Base-by-base conservation (phyloP, 495 filamentous ascomycete species). In the Penicillium pancosmium region DNA sequence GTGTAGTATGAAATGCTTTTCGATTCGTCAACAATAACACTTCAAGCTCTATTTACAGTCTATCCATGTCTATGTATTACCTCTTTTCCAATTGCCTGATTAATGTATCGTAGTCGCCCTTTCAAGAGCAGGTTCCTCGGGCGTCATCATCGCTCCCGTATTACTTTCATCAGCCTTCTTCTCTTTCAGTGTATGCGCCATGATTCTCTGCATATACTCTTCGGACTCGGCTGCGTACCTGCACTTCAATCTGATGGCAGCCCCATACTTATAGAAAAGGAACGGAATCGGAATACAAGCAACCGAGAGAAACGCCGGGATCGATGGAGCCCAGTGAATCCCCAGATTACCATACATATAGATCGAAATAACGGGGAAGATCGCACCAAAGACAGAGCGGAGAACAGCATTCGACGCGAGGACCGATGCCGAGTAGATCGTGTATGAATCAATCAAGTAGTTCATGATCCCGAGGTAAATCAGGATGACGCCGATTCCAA, bases 361-460 rank as follows among this genome's bases (percentile, higher is more conserved):
- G 0, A 76, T 80, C 0, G 88, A 90, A 70, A 91, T 90, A 0
- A 92, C 73, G 0, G 88, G 89, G 69, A 92, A 91, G 0, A 80
- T 84, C n/a, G 85, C 84, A 40, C 89, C 89, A 59, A 91, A 88
- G 12, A 75, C 27, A 1, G 72, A 80, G 10, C 82, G 74, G 13
- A 91, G 72, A 2, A 91, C 80, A 13, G 84, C 74, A 60, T 86
- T 90, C 11, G 87, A 86, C 3, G 89, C 89, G 2, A 92, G 74
- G 0, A 87, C 87, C 1, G 82, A 86, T 0, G 88, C 88, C 0
- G 88, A 86, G 60, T 84, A 91, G 40, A 90, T 84, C 36, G 83
- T 86, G 69, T 90, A 86, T 10, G 82, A 79, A 67, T 90, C 88
- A 54, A 89, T 84, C n/a, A 90, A 77, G 64, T 90, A 91, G 62